Evolutionary conservation across 2,329 filamentous ascomycete genomes (phyloP).

Genomic region (Ascochyta koolunga): DNA sequence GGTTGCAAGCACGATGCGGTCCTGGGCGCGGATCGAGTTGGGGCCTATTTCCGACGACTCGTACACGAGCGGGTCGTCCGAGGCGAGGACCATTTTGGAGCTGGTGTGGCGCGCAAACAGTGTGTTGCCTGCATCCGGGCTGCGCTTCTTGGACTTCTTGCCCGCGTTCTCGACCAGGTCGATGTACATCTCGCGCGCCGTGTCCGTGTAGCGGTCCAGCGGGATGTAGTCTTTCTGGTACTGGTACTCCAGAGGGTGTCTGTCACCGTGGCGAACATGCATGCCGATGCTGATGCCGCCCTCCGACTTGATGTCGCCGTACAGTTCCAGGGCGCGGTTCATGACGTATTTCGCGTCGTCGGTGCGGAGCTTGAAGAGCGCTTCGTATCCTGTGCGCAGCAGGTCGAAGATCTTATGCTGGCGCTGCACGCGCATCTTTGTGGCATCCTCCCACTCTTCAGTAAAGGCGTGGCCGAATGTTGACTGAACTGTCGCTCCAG

Average conservation of each 20-base stretch:
- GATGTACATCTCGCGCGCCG: slow-evolving; percentile 61
- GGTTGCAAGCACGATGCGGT: slow-evolving; percentile 75
- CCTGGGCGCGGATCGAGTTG: slow-evolving; percentile 66
- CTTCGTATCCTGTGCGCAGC: slow-evolving; percentile 72
- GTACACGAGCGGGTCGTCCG: slow-evolving; percentile 81
- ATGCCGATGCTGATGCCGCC: slow-evolving; percentile 69
- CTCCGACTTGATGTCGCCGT: slow-evolving; percentile 52
- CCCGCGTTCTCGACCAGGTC: slow-evolving; percentile 48
- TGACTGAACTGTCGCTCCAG: slow-evolving; percentile 68
- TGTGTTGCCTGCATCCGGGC: slow-evolving; percentile 10
- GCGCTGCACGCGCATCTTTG: slow-evolving; percentile 57
- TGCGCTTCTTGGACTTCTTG: slow-evolving; percentile 43
- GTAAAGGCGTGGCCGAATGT: slow-evolving; percentile 68
- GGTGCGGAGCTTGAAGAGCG: slow-evolving; percentile 71
- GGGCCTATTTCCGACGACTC: slow-evolving; percentile 67
- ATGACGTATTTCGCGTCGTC: slow-evolving; percentile 71
- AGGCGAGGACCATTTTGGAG: slow-evolving; percentile 68
- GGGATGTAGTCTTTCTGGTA: slow-evolving; percentile 81
- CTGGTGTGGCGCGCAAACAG: slow-evolving; percentile 36
- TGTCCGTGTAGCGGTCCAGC: slow-evolving; percentile 68
- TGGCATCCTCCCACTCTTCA: slow-evolving; percentile 58
- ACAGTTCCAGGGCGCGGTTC: slow-evolving; percentile 63
- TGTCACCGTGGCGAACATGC: slow-evolving; percentile 81
- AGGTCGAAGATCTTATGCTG: slow-evolving; percentile 71
- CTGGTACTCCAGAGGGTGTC: slow-evolving; percentile 76